Base-by-base conservation (phyloP, 768 basidiomycete genomes). In the Leucosporidium yakuticum region DNA sequence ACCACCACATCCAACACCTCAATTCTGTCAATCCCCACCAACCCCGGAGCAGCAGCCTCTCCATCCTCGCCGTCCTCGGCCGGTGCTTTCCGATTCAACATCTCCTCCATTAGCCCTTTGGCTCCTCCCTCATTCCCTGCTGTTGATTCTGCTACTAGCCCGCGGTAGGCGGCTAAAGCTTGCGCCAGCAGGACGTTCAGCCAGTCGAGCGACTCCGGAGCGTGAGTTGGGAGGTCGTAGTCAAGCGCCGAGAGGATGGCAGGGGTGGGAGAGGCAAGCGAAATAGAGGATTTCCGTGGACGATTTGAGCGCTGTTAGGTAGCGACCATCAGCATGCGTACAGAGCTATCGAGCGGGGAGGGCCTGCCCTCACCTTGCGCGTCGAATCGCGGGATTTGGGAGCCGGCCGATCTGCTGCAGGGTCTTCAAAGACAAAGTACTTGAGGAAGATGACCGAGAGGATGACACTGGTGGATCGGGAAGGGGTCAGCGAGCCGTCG, bases 401-500 rank as follows among this genome's bases (percentile, higher is more conserved):
- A n/a, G 48, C 36, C 32, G 23, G 27, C 34, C 36, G 23, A 11
- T 69, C 70, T 5, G 49, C 34, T 20, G 67, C 65, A 0, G 79
- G 70, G 9, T 89, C 85, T 74, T 96, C 91, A 70, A 99, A 87
- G 77, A 99, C 96, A 65, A 98, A 86, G 80, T 96, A 98, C 77
- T 90, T 90, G 79, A 99, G 85, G 77, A 99, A 85, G 69, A 93
- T 80, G 57, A 74, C 59, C 14, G 69, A 73, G 27, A 77, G 54
- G 31, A 77, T 15, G 36, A 77, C 65, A 53, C 76, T 76, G 64
- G 19, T 61, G 3, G 8, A 34, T 27, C 21, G 32, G 12, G 21
- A 25, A 11, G 34, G 20, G 23, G 51, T 47, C 25, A 55, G 53
- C 50, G 23, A 34, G 14, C 9, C 34, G n/a, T 19, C 6, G 51